These are phyloP conservation scores for Ceratobasidium sp. DNA, from an alignment of 1,284 basidiomycete species.

Conservation along the genomic window DNA sequence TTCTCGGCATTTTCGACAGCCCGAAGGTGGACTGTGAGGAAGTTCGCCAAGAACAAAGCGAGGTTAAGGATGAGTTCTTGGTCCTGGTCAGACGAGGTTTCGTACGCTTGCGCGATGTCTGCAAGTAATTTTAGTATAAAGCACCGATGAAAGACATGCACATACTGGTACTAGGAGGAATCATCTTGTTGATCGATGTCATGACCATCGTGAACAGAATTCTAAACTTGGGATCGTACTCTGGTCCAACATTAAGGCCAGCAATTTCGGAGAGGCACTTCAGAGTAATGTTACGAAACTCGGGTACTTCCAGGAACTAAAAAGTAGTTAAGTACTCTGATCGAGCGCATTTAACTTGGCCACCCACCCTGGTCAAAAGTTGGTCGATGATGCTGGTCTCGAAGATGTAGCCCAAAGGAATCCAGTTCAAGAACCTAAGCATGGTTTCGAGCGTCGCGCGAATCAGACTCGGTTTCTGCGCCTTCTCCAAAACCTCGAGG, in stretches of 20 bases:
- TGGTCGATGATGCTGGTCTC: constrained; percentile 98
- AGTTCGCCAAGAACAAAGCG: constrained; percentile 96
- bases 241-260: constrained; percentile 91
- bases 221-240: constrained; percentile 98
- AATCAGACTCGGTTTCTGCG: constrained; percentile 96
- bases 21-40: constrained; percentile 89
- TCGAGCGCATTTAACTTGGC: constrained; percentile 33
- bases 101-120: constrained; percentile 91
- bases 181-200: constrained; percentile 96
- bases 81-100: constrained; percentile 87
- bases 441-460: constrained; percentile 96
- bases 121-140: constrained; percentile 1
- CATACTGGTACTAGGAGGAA: constrained; percentile 87
- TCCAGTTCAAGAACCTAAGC: constrained; percentile 98
- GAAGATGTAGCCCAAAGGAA: constrained; percentile 98
- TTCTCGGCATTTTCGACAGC: constrained; percentile 92
- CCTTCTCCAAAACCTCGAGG: constrained; percentile 95
- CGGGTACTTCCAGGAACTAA: constrained; percentile 94
- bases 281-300: constrained; percentile 97
- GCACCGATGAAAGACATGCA: constrained; percentile 19
- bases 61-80: constrained; percentile 98
- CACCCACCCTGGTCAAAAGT: constrained; percentile 82
- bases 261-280: constrained; percentile 99
- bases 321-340: background rate
- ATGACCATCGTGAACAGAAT: constrained; percentile 98